Evolutionary conservation across 441 rosid genomes (phyloP), one percentile per base, ranked within the genome.

Genomic region (Isatis lusitanica): DNA sequence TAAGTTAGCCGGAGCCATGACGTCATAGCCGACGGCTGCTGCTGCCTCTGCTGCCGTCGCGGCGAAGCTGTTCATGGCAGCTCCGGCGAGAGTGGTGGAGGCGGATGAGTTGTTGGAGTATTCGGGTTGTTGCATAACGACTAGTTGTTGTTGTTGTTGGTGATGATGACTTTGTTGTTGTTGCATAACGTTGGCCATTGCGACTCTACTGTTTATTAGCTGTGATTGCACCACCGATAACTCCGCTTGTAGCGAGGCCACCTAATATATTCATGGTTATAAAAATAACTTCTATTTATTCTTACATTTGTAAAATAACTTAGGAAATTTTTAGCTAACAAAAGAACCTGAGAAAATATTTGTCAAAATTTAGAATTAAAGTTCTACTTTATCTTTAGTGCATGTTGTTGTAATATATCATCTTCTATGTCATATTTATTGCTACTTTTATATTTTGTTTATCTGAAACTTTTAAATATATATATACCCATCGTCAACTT

Each of bases 31-130:
- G 7, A 15, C 79, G 43, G 74, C 78, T 56, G 89, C 79, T 11
- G 30, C 73, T 53, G 58, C 58, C 39, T 36, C 24, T 53, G 33
- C 74, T 0, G 64, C 70, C 15, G 90, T 50, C 35, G 89, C 74
- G 30, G 88, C 36, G 65, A 85, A 84, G 63, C 63, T 83, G 83
- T 66, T 78, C 75, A 90, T 77, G 83, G 91, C 82, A 61, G 90
- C 82, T 79, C 91, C 86, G 75, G 92, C 84, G 66, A 92, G 85
- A 82, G 86, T 89, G 48, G 86, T 88, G 58, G 97, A 90, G 68
- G 86, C 90, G 1, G 97, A 85, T 18, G 98, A 94, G 77, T 90
- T 90, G 90, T 88, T 94, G 66, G 97, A 92, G 82, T 89, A 90
- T 28, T 90, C 86, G 1, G 94, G 92, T 77, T 92, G 97, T 71